Conservation (phyloP, 176 grass and related monocot species). For the Carex kokanica region DNA sequence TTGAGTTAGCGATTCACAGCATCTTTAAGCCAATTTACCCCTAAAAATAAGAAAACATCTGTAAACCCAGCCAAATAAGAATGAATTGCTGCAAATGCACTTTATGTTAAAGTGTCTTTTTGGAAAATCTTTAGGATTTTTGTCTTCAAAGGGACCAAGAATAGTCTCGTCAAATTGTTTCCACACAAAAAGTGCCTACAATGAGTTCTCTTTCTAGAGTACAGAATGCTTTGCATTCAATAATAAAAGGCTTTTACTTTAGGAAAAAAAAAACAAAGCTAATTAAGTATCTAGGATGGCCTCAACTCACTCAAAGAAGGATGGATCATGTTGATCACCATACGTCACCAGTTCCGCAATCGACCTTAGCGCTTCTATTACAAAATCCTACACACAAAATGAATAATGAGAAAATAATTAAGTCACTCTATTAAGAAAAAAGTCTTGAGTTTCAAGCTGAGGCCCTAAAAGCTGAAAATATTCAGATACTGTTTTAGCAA, state of each 20-base stretch:
- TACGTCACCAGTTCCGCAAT: conserved; percentile 96
- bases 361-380: conserved; percentile 94
- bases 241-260: background rate
- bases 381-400: conserved; percentile 69
- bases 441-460: background rate
- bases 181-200: background rate
- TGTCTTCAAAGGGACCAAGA: background rate
- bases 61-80: background rate
- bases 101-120: background rate
- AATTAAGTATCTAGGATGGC: background rate
- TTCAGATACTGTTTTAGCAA: background rate
- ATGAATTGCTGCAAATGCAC: background rate
- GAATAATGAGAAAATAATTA: conserved; percentile 28
- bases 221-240: background rate
- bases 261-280: background rate
- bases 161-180: background rate
- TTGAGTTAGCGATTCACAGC: background rate
- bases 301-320: conserved; percentile 85
- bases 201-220: conserved; percentile 1
- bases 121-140: conserved; percentile 3
- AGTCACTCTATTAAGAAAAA: background rate
- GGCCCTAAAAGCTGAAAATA: background rate
- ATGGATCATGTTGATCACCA: conserved; percentile 87
- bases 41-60: background rate
- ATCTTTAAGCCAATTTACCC: background rate